phyloP scores from a whole-genome alignment of 1,284 basidiomycete genomes.

The Pterulicium gracile region DNA sequence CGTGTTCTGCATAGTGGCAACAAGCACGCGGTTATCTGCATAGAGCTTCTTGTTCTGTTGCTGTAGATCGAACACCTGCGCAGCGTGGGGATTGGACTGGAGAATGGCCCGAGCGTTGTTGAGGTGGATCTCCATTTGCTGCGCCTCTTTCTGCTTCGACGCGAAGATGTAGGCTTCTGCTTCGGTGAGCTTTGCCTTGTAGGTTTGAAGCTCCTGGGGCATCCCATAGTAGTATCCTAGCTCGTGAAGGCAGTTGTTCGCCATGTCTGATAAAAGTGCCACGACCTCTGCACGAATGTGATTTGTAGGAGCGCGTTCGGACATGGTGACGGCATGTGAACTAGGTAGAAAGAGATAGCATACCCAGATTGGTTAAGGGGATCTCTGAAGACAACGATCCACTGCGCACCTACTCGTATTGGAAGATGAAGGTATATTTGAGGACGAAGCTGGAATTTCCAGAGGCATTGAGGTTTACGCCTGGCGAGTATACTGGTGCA shows the following conservation, averaged over 20 bases:
- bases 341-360: too few species aligned
- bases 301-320: constrained; percentile 7
- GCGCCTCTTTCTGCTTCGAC: neutral
- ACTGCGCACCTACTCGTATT: too few species aligned
- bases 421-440: too few species aligned
- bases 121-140: neutral
- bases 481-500: too few species aligned
- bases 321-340: neutral
- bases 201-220: constrained; percentile 10
- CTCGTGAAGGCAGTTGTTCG: constrained; percentile 36
- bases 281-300: constrained; percentile 25
- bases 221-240: constrained; percentile 34
- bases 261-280: constrained; percentile 28
- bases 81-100: neutral
- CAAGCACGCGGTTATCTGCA: neutral
- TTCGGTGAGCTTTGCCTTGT: neutral
- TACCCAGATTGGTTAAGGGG: too few species aligned
- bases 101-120: neutral
- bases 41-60: neutral
- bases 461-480: too few species aligned
- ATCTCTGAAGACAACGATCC: too few species aligned
- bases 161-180: neutral
- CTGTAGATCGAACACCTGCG: neutral
- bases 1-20: too few species aligned
- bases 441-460: too few species aligned